A percentile compares a stretch with the other conserved stretches of the same genome.
These are phyloP conservation scores for Aspergillus tanneri DNA, from an alignment of 2,329 filamentous ascomycete genomes.

Conservation along the genomic window DNA sequence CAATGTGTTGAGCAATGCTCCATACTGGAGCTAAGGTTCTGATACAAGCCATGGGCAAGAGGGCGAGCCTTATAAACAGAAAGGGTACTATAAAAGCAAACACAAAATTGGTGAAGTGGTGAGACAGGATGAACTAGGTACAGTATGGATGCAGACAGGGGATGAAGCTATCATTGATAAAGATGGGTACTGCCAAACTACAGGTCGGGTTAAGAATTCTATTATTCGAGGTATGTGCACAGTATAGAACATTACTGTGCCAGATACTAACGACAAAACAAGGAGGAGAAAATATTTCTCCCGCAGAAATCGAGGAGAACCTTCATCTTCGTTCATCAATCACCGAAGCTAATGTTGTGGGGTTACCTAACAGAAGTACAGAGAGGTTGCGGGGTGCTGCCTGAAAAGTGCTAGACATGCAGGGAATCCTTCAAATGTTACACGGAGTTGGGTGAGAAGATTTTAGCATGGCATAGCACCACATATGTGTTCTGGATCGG, in stretches of 20 bases:
- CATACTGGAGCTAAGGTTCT: constrained; percentile 63
- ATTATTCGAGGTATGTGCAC: constrained; percentile 60
- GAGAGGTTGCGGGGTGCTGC: not conserved
- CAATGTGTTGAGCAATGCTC: not conserved
- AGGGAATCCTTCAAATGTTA: constrained; percentile 36
- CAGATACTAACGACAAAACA: not conserved
- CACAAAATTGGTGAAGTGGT: constrained; percentile 62
- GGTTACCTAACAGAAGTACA: not conserved
- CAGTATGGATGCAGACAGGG: constrained; percentile 63
- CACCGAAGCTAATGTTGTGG: not conserved
- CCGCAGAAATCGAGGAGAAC: not conserved
- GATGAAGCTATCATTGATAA: constrained; percentile 51
- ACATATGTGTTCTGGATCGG: constrained; percentile 65
- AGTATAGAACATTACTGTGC: too few relatives aligned
- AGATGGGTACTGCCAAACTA: constrained; percentile 66
- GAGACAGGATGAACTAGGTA: constrained; percentile 56
- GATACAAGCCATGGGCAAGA: constrained; percentile 58
- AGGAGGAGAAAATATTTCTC: constrained; percentile 5
- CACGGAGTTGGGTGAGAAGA: constrained; percentile 59
- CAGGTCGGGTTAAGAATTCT: constrained; percentile 72
- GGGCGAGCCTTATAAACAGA: constrained; percentile 69
- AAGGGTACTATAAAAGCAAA: constrained; percentile 43
- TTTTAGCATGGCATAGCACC: constrained; percentile 17
- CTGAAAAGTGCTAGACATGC: not conserved
- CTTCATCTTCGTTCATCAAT: not conserved